A percentile compares a stretch with the other conserved stretches of the same genome.
These are phyloP conservation scores for Ceratobasidium sp. DNA, from an alignment of 1,284 basidiomycete species.

Conservation along the genomic window DNA sequence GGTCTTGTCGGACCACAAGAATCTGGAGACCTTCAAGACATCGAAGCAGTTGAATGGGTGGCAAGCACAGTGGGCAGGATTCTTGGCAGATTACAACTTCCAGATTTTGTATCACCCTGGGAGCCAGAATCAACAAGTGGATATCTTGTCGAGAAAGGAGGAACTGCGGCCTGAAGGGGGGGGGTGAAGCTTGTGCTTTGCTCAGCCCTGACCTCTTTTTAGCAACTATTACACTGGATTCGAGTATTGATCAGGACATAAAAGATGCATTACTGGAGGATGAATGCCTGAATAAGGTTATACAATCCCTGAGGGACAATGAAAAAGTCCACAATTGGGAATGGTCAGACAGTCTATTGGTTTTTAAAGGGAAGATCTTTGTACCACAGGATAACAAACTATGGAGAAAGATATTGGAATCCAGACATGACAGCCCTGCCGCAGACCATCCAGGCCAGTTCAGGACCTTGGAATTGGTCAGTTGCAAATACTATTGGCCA, in stretches of 20 bases:
- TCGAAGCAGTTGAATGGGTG: constrained; percentile 45
- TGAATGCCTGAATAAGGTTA: not conserved
- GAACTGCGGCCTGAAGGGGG: constrained; percentile 41
- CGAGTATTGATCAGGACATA: not conserved
- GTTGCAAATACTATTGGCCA: not conserved
- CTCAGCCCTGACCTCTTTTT: not conserved
- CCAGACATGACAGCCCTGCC: not conserved
- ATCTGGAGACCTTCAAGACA: constrained; percentile 47
- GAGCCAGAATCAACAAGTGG: constrained; percentile 44
- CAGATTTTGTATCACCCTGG: constrained; percentile 48
- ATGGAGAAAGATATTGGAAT: not conserved
- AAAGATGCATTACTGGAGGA: not conserved
- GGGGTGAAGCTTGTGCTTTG: not conserved
- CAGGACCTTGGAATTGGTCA: not conserved
- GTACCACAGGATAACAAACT: not conserved
- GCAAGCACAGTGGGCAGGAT: constrained; percentile 48
- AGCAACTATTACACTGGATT: not conserved
- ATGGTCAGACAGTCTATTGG: not conserved
- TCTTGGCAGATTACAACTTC: constrained; percentile 46
- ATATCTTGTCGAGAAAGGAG: constrained; percentile 47
- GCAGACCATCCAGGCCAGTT: constrained; percentile 45
- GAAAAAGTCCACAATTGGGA: not conserved
- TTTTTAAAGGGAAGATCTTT: not conserved
- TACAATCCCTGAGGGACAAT: not conserved
- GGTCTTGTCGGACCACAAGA: constrained; percentile 48